Conservation (phyloP, 805 yeast genomes). For the Nakazawaea populi region DNA sequence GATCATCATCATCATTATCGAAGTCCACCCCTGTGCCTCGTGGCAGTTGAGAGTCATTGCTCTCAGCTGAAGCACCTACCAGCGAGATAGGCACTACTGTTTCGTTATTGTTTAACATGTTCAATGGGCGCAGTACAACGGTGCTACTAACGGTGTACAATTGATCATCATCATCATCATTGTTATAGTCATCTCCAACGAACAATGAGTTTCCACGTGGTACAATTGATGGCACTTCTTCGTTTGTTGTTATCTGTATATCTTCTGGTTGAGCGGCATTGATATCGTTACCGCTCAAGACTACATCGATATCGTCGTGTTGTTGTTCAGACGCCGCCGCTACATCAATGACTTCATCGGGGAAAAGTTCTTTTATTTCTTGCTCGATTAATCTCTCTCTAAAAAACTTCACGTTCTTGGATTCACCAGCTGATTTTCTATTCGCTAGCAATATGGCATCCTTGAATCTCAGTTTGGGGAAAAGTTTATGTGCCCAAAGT, state of each 20-base stretch:
- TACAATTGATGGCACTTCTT: neutral
- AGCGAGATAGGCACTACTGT: too few species aligned
- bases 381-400: constrained; percentile 27
- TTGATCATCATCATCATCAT: constrained; percentile 14
- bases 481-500: constrained; percentile 70
- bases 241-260: neutral
- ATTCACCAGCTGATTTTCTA: constrained; percentile 38
- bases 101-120: too few species aligned
- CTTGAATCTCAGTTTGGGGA: constrained; percentile 72
- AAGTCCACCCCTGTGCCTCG: too few species aligned
- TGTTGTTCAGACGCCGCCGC: neutral
- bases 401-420: constrained; percentile 36
- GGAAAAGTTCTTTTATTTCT: constrained; percentile 23
- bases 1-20: constrained; percentile 17
- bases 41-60: neutral
- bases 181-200: constrained; percentile 10
- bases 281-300: neutral
- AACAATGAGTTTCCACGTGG: constrained; percentile 12
- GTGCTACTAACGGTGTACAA: constrained; percentile 12
- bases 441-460: constrained; percentile 58
- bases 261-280: neutral
- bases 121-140: neutral
- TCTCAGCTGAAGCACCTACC: neutral
- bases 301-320: constrained; percentile 1
- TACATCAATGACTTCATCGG: constrained; percentile 3